Base-by-base conservation (phyloP, 768 basidiomycete genomes). In the Tylopilus intermedius region DNA sequence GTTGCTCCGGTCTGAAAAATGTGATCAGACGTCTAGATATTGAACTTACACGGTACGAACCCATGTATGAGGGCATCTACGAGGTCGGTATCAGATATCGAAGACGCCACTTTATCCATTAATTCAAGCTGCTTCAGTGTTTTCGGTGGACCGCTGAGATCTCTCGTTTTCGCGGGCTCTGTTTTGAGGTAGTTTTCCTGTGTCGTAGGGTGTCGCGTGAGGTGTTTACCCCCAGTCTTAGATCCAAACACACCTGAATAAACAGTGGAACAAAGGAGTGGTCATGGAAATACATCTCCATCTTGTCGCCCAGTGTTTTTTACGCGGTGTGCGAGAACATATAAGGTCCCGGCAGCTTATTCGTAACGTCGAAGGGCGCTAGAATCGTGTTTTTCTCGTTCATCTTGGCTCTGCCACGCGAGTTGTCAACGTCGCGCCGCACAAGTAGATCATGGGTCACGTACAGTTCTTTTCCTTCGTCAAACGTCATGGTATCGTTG, bases 261-360 rank as follows among this genome's bases (percentile, higher is more conserved):
- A 99, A 98, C 30, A 99, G 71, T 0, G 96, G 96, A 45, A 98
- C 81, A 60, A 97, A 93, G 1, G 88, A 83, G 65, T 92, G 90
- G 62, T 99, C 96, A 53, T 96, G 93, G 72, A 97, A 99, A 70
- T 98, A 99, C 55, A 90, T 68, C 49, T 97, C 95, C 75, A 95
- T 90, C 74, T 97, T 97, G 58, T 97, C 92, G 29, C 79, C 82
- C 2, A 98, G 74, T 0, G 90, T 84, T 67, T 92, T 84, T 47
- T 87, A 80, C 26, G 86, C 80, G 0, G 89, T 95, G 33, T 76
- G 64, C 2, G 90, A 89, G 70, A 96, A 98, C 57, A 91, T 73
- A 62, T 96, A 92, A 18, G 96, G 96, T 2, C 93, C 92, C 5
- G 94, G 77, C 53, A 99, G 77, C 68, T 89, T 93, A 46, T 82